phyloP scores from a whole-genome alignment of 164 flowering plant species.

The Magnolia officinalis region DNA sequence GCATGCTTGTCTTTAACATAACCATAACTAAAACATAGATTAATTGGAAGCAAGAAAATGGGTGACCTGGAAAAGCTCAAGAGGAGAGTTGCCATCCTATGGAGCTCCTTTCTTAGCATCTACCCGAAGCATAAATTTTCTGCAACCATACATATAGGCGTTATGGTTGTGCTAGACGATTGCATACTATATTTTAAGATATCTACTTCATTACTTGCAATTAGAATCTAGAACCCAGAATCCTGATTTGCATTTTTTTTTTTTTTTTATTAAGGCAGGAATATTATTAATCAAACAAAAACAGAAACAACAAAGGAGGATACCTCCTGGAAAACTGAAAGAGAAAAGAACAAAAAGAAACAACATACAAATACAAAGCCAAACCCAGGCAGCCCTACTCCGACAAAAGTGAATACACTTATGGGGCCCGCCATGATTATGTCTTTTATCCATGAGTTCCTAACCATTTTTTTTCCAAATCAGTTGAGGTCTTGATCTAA shows the following conservation, averaged over 20 bases:
- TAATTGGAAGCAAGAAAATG: background rate
- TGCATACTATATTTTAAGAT: background rate
- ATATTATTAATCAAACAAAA: too few relatives aligned
- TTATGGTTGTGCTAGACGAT: background rate
- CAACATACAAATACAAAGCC: too few relatives aligned
- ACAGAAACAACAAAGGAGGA: too few relatives aligned
- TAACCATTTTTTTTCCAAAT: too few relatives aligned
- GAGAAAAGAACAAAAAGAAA: too few relatives aligned
- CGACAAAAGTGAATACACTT: too few relatives aligned
- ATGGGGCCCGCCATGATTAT: too few relatives aligned
- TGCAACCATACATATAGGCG: conserved; percentile 29
- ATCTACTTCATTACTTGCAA: background rate
- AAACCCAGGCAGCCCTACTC: too few relatives aligned
- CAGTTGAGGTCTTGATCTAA: too few relatives aligned
- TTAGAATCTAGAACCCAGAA: background rate
- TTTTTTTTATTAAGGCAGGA: too few relatives aligned
- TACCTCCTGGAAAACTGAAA: too few relatives aligned
- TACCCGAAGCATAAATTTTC: conserved; percentile 95
- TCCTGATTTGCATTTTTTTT: background rate
- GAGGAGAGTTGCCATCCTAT: conserved; percentile 83
- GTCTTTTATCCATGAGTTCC: too few relatives aligned
- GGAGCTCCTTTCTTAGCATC: conserved; percentile 98
- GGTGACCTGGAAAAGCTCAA: conserved; percentile 87
- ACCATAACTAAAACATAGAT: background rate
- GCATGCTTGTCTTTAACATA: background rate